A percentile compares a stretch with the other conserved stretches of the same genome.
These are phyloP conservation scores for Xylaria bambusicola DNA, from an alignment of 495 filamentous ascomycete genomes.

Conservation along the genomic window DNA sequence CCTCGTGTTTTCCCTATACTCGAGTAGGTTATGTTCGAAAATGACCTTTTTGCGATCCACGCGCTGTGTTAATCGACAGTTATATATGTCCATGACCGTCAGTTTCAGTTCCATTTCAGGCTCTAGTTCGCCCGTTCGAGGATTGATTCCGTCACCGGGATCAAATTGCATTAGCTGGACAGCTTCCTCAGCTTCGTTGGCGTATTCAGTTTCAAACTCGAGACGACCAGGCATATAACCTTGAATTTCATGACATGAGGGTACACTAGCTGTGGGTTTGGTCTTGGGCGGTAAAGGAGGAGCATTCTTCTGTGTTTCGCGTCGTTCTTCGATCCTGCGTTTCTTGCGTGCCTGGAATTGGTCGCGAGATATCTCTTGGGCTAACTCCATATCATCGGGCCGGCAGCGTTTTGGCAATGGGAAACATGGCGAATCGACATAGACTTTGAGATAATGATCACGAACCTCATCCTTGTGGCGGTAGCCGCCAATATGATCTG, in stretches of 20 bases:
- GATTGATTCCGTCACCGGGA: slow-evolving; percentile 87
- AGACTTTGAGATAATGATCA: slow-evolving; percentile 88
- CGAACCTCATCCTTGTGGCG: slow-evolving; percentile 92
- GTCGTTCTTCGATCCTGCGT: slow-evolving; percentile 86
- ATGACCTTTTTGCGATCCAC: slow-evolving; percentile 97
- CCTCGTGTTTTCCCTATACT: slow-evolving; percentile 85
- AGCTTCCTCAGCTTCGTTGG: slow-evolving; percentile 96
- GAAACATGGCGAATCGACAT: slow-evolving; percentile 78
- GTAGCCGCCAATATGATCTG: slow-evolving; percentile 95
- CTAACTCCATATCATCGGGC: slow-evolving; percentile 73
- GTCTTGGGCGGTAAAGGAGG: slow-evolving; percentile 85
- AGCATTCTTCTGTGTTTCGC: slow-evolving; percentile 82
- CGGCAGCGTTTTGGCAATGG: slow-evolving; percentile 83
- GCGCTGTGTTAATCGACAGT: slow-evolving; percentile 83
- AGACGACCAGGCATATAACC: slow-evolving; percentile 98
- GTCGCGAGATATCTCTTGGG: slow-evolving; percentile 79
- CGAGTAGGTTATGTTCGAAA: slow-evolving; percentile 89
- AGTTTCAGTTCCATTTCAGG: slow-evolving; percentile 97
- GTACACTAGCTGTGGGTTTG: slow-evolving; percentile 91
- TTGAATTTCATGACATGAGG: slow-evolving; percentile 94
- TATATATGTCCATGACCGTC: slow-evolving; percentile 98
- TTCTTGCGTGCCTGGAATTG: slow-evolving; percentile 95
- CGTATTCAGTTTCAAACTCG: slow-evolving; percentile 96
- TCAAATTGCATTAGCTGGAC: slow-evolving; percentile 99
- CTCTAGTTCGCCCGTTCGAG: slow-evolving; percentile 77